Conservation (phyloP, 129 eudicot species). For the Escallonia herrerae region DNA sequence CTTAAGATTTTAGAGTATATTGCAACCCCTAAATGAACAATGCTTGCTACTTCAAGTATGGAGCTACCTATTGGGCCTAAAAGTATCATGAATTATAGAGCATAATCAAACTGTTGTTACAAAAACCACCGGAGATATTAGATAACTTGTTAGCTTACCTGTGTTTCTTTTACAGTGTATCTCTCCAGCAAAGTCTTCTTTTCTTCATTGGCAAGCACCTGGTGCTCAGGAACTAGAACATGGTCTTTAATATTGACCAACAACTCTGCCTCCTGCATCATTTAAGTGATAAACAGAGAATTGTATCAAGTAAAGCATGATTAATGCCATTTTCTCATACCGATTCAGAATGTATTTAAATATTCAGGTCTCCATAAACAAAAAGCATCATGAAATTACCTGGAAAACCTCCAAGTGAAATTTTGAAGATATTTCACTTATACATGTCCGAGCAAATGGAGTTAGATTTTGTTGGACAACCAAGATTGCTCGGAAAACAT, state of each 20-base stretch:
- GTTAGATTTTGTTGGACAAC: constrained; percentile 79
- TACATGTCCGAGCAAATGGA: constrained; percentile 73
- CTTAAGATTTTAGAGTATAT: too few species aligned
- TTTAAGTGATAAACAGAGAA: background rate
- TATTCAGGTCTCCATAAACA: background rate
- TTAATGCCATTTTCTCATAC: too few species aligned
- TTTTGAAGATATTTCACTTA: constrained; percentile 62
- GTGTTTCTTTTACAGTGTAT: constrained; percentile 87
- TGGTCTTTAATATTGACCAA: constrained; percentile 75
- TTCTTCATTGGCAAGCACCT: constrained; percentile 64
- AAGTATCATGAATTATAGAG: too few species aligned
- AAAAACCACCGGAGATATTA: too few species aligned
- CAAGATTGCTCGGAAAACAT: constrained; percentile 74
- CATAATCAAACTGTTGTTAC: too few species aligned
- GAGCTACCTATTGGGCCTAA: too few species aligned
- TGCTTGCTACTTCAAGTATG: too few species aligned
- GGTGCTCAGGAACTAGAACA: constrained; percentile 73
- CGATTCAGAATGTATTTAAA: too few species aligned
- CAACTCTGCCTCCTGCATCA: constrained; percentile 72
- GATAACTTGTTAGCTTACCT: constrained; percentile 28
- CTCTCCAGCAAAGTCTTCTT: constrained; percentile 80
- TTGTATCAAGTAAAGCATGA: too few species aligned
- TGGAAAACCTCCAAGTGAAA: constrained; percentile 86
- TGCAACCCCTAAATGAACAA: too few species aligned
- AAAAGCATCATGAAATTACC: constrained; percentile 32